Percentiles rank a stretch among this genome's conserved stretches.
Evolutionary conservation across 2,329 filamentous ascomycete genomes (phyloP).

Genomic region (Fusarium camptoceras): DNA sequence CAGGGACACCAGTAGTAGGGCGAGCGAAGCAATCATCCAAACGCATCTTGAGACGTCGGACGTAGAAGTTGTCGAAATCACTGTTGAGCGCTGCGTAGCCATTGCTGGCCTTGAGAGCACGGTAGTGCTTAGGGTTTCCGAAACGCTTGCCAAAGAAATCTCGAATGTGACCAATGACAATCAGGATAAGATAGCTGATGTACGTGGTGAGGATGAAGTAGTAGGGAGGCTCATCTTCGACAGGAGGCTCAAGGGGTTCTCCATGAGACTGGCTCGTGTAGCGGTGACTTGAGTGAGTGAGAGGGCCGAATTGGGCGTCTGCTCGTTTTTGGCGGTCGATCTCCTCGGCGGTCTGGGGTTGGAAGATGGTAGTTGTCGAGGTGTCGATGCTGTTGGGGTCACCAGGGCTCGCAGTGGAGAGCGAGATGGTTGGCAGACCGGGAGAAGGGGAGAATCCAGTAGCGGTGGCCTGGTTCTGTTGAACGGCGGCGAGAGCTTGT

Average conservation of each 20-base stretch:
- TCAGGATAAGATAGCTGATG: constrained; percentile 96
- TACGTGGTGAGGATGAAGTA: constrained; percentile 98
- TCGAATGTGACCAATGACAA: constrained; percentile 92
- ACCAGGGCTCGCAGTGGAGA: constrained; percentile 85
- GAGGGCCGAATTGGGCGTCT: constrained; percentile 91
- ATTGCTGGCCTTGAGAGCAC: constrained; percentile 82
- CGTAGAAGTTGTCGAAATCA: constrained; percentile 99
- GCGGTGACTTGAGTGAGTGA: constrained; percentile 82
- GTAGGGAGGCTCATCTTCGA: constrained; percentile 96
- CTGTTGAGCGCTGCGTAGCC: constrained; percentile 96
- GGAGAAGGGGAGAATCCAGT: constrained; percentile 77
- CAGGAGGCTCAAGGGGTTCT: constrained; percentile 79
- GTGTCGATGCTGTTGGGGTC: constrained; percentile 78
- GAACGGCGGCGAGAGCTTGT: constrained; percentile 74
- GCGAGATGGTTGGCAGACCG: constrained; percentile 88
- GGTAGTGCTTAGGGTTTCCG: constrained; percentile 83
- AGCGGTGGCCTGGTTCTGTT: constrained; percentile 64
- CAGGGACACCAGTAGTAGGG: constrained; percentile 91
- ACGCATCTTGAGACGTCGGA: constrained; percentile 88
- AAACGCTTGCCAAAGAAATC: constrained; percentile 99
- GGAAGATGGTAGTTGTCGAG: constrained; percentile 82
- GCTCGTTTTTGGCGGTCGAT: constrained; percentile 78
- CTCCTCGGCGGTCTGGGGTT: constrained; percentile 88
- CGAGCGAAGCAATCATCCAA: constrained; percentile 98
- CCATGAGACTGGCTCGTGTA: constrained; percentile 92